Evolutionary conservation across 768 basidiomycete species (phyloP).

Genomic region (Trametes cinnabarina): DNA sequence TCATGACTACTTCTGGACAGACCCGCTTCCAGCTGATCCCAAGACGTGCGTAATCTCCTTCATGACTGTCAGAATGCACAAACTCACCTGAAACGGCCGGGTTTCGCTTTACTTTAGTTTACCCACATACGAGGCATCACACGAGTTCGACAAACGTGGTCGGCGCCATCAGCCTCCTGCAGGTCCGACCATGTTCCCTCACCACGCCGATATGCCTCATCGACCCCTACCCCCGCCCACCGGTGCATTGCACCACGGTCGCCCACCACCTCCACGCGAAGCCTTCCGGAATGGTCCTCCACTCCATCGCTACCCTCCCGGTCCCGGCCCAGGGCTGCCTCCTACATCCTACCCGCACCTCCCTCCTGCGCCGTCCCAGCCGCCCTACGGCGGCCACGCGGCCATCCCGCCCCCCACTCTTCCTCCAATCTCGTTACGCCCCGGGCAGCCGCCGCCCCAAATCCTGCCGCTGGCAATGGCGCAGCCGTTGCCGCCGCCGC

Average conservation of each 20-base stretch:
- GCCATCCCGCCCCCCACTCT: slow-evolving; percentile 14
- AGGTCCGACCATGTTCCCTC: slow-evolving; percentile 22
- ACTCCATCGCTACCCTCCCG: slow-evolving; percentile 12
- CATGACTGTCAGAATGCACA: too few relatives aligned
- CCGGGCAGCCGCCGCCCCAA: slow-evolving; percentile 22
- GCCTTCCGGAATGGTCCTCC: slow-evolving; percentile 33
- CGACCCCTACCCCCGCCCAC: slow-evolving; percentile 28
- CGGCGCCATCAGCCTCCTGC: slow-evolving; percentile 43
- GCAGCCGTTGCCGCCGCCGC: slow-evolving; percentile 12
- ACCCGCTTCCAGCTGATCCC: slow-evolving; percentile 83
- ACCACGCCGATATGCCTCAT: slow-evolving; percentile 16
- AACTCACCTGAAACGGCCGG: background rate
- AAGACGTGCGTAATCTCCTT: slow-evolving; percentile 53
- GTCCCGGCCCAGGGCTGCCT: slow-evolving; percentile 7
- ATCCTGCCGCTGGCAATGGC: slow-evolving; percentile 6
- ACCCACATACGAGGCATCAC: slow-evolving; percentile 76
- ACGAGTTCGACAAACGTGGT: slow-evolving; percentile 77
- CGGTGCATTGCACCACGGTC: slow-evolving; percentile 24
- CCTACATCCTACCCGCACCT: slow-evolving; percentile 5
- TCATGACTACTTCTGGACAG: slow-evolving; percentile 93
- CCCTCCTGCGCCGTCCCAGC: slow-evolving; percentile 13
- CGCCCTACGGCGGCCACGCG: slow-evolving; percentile 2
- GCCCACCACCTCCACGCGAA: slow-evolving; percentile 37
- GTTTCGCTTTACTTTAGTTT: slow-evolving; percentile 41
- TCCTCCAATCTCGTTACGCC: slow-evolving; percentile 22